Percentiles rank a stretch among this genome's conserved stretches.
phyloP scores from a whole-genome alignment of 2,329 filamentous ascomycete genomes.

The Alternaria incomplexa region DNA sequence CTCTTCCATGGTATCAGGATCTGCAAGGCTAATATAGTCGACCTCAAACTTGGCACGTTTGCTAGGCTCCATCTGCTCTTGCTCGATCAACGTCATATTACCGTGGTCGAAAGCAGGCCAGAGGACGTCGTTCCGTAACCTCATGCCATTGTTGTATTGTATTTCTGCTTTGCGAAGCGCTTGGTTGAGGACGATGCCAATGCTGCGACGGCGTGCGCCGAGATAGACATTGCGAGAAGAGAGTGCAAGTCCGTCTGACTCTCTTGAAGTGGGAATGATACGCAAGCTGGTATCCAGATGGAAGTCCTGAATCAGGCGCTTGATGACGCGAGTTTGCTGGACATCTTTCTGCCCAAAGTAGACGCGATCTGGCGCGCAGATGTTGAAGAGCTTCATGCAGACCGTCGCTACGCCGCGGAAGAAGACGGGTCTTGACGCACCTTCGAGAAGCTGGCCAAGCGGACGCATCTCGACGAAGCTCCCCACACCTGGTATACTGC shows the following conservation, averaged over 20 bases:
- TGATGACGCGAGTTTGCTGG: slow-evolving; percentile 92
- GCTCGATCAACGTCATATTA: slow-evolving; percentile 62
- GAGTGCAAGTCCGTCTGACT: slow-evolving; percentile 82
- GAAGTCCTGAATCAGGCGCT: slow-evolving; percentile 86
- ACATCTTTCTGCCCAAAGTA: slow-evolving; percentile 99
- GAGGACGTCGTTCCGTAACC: slow-evolving; percentile 70
- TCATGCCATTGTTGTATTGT: slow-evolving; percentile 63
- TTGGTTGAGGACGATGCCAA: slow-evolving; percentile 74
- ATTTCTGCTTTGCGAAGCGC: slow-evolving; percentile 74
- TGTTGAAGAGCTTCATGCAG: slow-evolving; percentile 92
- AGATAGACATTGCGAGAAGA: slow-evolving; percentile 96
- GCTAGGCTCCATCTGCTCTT: slow-evolving; percentile 64
- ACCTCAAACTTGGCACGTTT: slow-evolving; percentile 77
- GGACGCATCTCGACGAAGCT: slow-evolving; percentile 93
- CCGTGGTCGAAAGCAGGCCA: slow-evolving; percentile 70
- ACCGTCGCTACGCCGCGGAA: slow-evolving; percentile 96
- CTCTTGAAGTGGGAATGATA: slow-evolving; percentile 76
- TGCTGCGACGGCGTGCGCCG: slow-evolving; percentile 72
- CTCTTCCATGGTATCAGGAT: slow-evolving; percentile 83
- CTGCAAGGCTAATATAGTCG: slow-evolving; percentile 90
- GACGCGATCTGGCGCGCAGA: slow-evolving; percentile 75
- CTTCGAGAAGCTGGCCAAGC: slow-evolving; percentile 80
- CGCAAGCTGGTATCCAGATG: slow-evolving; percentile 76
- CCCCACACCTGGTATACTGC: slow-evolving; percentile 76
- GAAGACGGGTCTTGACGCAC: slow-evolving; percentile 85